These are phyloP conservation scores for Botrytis aclada DNA, from an alignment of 2,329 filamentous ascomycete genomes.

Conservation along the genomic window DNA sequence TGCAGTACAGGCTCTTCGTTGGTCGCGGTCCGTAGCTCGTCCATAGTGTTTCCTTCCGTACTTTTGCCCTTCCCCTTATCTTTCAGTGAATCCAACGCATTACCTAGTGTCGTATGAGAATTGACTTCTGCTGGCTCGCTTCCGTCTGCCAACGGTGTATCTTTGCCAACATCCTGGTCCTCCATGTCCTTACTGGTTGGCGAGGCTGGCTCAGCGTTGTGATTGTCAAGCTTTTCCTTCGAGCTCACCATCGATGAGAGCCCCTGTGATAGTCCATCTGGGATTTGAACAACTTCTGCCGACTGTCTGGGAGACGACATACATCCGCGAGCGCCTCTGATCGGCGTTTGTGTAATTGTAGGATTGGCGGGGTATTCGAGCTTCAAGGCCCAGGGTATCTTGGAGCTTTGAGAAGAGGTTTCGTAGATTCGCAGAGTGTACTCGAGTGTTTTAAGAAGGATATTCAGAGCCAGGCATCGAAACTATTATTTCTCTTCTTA, in stretches of 20 bases:
- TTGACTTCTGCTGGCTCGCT: slow-evolving; percentile 7
- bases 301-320: slow-evolving; percentile 37
- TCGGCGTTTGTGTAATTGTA: slow-evolving; percentile 27
- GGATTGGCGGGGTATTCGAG: slow-evolving; percentile 35
- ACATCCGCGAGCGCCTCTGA: slow-evolving; percentile 34
- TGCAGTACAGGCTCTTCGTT: slow-evolving; percentile 22
- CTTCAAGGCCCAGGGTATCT: slow-evolving; percentile 16
- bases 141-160: slow-evolving; percentile 7
- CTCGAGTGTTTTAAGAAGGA: not conserved
- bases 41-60: slow-evolving; percentile 8
- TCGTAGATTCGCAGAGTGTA: not conserved
- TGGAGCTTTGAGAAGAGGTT: slow-evolving; percentile 1
- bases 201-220: slow-evolving; percentile 8
- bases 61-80: slow-evolving; percentile 1
- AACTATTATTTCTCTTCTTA: not conserved
- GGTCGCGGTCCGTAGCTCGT: not conserved
- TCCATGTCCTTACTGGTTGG: slow-evolving; percentile 17
- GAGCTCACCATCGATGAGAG: slow-evolving; percentile 9
- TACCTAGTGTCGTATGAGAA: not conserved
- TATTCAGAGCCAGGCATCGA: not conserved
- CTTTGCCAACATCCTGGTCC: slow-evolving; percentile 9
- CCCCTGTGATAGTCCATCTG: slow-evolving; percentile 29
- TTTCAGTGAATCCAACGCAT: slow-evolving; percentile 7
- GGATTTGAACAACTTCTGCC: slow-evolving; percentile 28
- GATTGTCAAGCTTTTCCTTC: slow-evolving; percentile 11